Percentiles rank a stretch among this genome's conserved stretches.
phyloP scores from a whole-genome alignment of 2,329 filamentous ascomycete species.

The Raffaelea arxii region DNA sequence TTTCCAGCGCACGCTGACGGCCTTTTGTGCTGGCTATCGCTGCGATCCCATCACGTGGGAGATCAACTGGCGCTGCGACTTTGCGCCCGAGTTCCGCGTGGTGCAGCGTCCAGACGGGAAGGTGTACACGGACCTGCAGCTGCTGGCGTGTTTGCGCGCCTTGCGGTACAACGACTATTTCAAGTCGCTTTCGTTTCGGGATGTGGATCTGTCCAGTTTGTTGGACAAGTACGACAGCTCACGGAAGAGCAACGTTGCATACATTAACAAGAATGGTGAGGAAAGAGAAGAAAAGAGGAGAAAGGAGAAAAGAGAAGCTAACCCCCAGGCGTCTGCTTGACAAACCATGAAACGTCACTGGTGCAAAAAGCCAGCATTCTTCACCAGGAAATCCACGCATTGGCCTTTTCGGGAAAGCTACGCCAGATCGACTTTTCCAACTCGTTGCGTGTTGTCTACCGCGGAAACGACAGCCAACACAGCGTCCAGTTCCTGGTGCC shows the following conservation, averaged over 20 bases:
- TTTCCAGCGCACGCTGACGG: slow-evolving; percentile 42
- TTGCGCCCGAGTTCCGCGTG: slow-evolving; percentile 44
- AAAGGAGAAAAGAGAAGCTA: too few relatives aligned
- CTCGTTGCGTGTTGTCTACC: slow-evolving; percentile 14
- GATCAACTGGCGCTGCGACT: slow-evolving; percentile 34
- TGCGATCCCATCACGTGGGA: slow-evolving; percentile 43
- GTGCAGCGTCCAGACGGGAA: slow-evolving; percentile 29
- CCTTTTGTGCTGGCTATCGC: slow-evolving; percentile 43
- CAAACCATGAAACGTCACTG: slow-evolving; percentile 36
- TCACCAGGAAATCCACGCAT: slow-evolving; percentile 45
- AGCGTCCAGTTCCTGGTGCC: slow-evolving; percentile 25
- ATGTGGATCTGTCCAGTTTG: slow-evolving; percentile 38
- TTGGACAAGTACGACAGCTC: slow-evolving; percentile 31
- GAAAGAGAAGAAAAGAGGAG: too few relatives aligned
- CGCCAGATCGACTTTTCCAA: slow-evolving; percentile 44
- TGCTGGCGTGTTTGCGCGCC: slow-evolving; percentile 47
- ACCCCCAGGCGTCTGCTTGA: slow-evolving; percentile 32
- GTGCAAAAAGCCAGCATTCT: slow-evolving; percentile 40
- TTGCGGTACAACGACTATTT: slow-evolving; percentile 51
- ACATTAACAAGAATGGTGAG: slow-evolving; percentile 42
- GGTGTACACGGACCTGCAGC: slow-evolving; percentile 38
- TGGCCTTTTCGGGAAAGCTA: slow-evolving; percentile 46
- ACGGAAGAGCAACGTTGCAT: slow-evolving; percentile 36
- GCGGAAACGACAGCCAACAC: neutral
- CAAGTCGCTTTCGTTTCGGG: slow-evolving; percentile 44